These are phyloP conservation scores for Acer campestre DNA, from an alignment of 345 rosid species.

Conservation along the genomic window DNA sequence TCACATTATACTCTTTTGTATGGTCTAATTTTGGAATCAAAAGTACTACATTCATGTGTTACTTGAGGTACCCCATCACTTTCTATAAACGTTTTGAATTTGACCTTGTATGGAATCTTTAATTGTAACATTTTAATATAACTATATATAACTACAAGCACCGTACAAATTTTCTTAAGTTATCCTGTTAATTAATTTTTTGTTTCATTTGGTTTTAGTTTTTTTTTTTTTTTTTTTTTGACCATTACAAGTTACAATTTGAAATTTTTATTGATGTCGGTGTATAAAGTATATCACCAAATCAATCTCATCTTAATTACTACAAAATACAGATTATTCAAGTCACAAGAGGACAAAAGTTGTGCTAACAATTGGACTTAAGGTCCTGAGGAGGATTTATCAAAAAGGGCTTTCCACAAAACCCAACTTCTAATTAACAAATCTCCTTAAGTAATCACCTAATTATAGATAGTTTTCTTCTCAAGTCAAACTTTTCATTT, in stretches of 20 bases:
- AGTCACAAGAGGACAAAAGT: no score
- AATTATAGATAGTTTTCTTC: neutral
- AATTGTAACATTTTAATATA: neutral
- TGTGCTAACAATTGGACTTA: no score
- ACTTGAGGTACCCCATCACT: constrained; percentile 11
- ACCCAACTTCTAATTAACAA: neutral
- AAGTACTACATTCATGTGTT: neutral
- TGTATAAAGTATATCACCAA: no score
- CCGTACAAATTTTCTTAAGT: neutral
- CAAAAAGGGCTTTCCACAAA: neutral
- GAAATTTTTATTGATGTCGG: no score
- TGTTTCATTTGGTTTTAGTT: no score
- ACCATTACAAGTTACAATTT: no score
- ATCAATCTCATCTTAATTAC: no score
- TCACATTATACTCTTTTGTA: neutral
- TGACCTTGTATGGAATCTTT: neutral
- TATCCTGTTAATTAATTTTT: no score
- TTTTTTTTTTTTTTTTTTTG: no score
- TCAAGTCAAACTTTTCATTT: neutral
- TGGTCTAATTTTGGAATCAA: neutral
- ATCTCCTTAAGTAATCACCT: neutral
- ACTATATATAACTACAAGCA: neutral
- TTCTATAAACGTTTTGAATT: constrained; percentile 1
- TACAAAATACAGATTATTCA: no score
- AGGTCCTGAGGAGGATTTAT: no score